Percentiles rank a stretch among this genome's conserved stretches.
These are phyloP conservation scores for Cercophora sp. DNA, from an alignment of 495 filamentous ascomycete species.

Conservation along the genomic window DNA sequence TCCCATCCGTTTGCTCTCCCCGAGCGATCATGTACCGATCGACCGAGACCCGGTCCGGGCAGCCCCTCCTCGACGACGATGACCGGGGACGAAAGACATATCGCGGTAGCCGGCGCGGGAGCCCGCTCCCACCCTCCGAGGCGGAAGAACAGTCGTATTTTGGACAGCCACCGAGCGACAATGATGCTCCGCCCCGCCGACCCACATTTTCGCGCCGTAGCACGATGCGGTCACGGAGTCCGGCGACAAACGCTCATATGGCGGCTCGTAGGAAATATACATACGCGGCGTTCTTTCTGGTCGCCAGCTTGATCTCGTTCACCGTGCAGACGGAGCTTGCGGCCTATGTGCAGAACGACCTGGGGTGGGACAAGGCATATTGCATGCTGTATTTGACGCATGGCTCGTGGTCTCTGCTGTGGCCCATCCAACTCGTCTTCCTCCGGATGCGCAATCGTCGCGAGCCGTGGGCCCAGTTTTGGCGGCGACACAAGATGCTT, in stretches of 20 bases:
- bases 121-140: background rate
- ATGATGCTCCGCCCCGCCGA: background rate
- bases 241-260: constrained; percentile 42
- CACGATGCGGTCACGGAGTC: constrained; percentile 23
- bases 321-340: constrained; percentile 89
- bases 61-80: constrained; percentile 17
- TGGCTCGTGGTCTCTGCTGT: constrained; percentile 85
- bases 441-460: constrained; percentile 70
- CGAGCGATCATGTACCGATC: constrained; percentile 15
- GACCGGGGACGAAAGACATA: constrained; percentile 10
- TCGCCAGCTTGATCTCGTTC: constrained; percentile 77
- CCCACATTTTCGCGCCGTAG: constrained; percentile 19
- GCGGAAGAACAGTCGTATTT: background rate
- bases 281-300: constrained; percentile 76
- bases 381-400: constrained; percentile 98
- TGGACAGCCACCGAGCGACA: background rate
- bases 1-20: background rate
- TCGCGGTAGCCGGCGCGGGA: constrained; percentile 12
- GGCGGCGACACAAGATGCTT: constrained; percentile 70
- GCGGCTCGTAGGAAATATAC: constrained; percentile 75
- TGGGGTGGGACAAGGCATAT: constrained; percentile 94
- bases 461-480: constrained; percentile 79
- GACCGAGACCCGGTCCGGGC: constrained; percentile 8
- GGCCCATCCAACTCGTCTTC: constrained; percentile 77
- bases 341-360: constrained; percentile 81